Evolutionary conservation across 805 yeast species (phyloP), one percentile per base, ranked within the genome.

Genomic region (Saccharomycopsis capsularis): DNA sequence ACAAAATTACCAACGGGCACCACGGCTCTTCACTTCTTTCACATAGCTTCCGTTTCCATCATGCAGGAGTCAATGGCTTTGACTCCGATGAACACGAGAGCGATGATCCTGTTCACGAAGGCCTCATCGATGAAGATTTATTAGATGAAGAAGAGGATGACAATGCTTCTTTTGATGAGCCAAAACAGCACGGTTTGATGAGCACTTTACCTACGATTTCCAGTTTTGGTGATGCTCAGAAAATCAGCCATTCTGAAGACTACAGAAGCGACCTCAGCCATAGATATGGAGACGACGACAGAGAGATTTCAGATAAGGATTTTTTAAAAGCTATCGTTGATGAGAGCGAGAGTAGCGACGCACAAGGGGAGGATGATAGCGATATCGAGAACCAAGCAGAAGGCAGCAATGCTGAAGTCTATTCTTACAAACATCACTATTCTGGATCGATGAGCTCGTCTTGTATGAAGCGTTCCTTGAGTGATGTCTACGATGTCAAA

Each of bases 131-230:
- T 37, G 44, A 40, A 19, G 46, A 61, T 15, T 55, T 63, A 5
- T 36, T 54, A 2, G 45, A 46, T 15, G 46, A 24, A 19, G 50
- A 48, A 16, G 50, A 44, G 9, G 58, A 58, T 6, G 55, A 52
- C 30, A 51, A 48, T 19, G 51, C 40, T 21, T 47, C 51, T n/a
- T 52, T 52, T 47, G 55, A 52, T 38, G 55, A 52, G 37, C 55
- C 55, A 9, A 49, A 47, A 34, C 55, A 52, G 39, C 55, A 52
- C 34, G 55, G 53, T 5, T 32, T 52, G 2, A 52, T 52, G 55
- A 52, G 55, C 25, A 50, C 55, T 13, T 44, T 52, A 29, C 55
- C 55, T 6, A 50, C 55, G 7, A 36, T 46, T 13, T 52, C 55
- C 3, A 52, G 53, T 30, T 42, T 52, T 22, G 55, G 51, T 11